phyloP scores from a whole-genome alignment of 805 yeast genomes.

The Yamadazyma kitorensis region DNA sequence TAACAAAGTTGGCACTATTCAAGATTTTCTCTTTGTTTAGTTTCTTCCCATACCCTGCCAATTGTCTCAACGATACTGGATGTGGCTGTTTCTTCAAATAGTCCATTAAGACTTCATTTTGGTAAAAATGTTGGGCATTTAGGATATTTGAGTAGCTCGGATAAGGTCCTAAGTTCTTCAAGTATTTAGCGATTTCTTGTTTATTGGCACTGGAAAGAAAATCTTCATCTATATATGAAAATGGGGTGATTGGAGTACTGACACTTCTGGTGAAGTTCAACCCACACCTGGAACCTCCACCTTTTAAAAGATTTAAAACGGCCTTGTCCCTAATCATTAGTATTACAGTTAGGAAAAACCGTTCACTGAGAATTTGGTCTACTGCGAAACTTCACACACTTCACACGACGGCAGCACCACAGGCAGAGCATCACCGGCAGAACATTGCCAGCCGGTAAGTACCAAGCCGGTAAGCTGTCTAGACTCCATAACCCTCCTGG shows the following conservation, averaged over 20 bases:
- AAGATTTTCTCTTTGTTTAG: slow-evolving; percentile 75
- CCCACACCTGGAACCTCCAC: too few relatives aligned
- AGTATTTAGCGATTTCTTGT: slow-evolving; percentile 25
- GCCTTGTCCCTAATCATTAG: too few relatives aligned
- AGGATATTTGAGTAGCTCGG: slow-evolving; percentile 40
- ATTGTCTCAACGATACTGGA: slow-evolving; percentile 85
- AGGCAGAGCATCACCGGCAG: too few relatives aligned
- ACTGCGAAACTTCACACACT: too few relatives aligned
- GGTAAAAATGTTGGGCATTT: slow-evolving; percentile 79
- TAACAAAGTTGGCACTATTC: slow-evolving; percentile 83
- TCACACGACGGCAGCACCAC: too few relatives aligned
- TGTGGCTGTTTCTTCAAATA: slow-evolving; percentile 71
- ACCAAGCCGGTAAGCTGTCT: too few relatives aligned
- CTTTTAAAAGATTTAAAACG: too few relatives aligned
- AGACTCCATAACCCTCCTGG: too few relatives aligned
- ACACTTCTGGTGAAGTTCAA: background rate
- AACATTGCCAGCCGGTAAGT: too few relatives aligned
- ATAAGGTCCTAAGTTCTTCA: slow-evolving; percentile 34
- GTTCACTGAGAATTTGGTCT: too few relatives aligned
- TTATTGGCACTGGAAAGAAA: slow-evolving; percentile 31
- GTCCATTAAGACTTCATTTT: slow-evolving; percentile 62
- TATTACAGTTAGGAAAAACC: too few relatives aligned
- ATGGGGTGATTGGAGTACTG: slow-evolving; percentile 20
- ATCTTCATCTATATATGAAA: slow-evolving; percentile 33
- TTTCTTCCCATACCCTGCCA: slow-evolving; percentile 84